phyloP scores from a whole-genome alignment of 2,329 filamentous ascomycete species.

The Aspergillus sp. region DNA sequence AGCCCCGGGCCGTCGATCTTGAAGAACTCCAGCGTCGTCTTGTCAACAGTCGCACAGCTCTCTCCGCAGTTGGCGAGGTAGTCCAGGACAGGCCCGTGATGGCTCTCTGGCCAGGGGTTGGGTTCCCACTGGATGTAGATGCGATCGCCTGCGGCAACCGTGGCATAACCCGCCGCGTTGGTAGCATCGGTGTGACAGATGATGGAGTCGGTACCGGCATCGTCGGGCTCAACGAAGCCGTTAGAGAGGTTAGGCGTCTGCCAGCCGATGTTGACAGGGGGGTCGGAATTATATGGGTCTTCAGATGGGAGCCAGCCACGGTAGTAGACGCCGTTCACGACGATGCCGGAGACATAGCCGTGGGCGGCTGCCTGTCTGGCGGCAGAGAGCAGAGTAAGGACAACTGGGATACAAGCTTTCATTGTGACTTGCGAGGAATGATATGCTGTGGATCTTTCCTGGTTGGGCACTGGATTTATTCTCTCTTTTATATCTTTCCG shows the following conservation, averaged over 20 bases:
- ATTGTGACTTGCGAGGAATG: not conserved
- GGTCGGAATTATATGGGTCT: conserved; percentile 33
- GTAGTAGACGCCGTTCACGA: conserved; percentile 37
- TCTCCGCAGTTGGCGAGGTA: conserved; percentile 64
- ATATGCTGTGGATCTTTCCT: not conserved
- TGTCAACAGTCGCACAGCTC: conserved; percentile 56
- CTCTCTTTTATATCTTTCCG: no score
- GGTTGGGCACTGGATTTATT: not conserved
- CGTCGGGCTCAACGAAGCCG: conserved; percentile 52
- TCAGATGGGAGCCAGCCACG: conserved; percentile 38
- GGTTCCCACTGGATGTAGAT: conserved; percentile 61
- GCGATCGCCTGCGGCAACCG: conserved; percentile 58
- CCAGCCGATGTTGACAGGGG: conserved; percentile 55
- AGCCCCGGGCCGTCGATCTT: conserved; percentile 63
- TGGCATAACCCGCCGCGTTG: conserved; percentile 51
- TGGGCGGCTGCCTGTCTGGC: conserved; percentile 26
- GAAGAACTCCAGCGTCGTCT: conserved; percentile 57
- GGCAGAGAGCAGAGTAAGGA: not conserved
- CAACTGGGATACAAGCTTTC: not conserved
- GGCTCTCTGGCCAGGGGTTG: conserved; percentile 62
- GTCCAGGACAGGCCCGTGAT: conserved; percentile 64
- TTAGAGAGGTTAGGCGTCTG: conserved; percentile 49
- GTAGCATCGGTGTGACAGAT: conserved; percentile 62
- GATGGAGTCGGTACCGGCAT: conserved; percentile 52
- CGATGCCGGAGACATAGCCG: conserved; percentile 37